Conservation (phyloP, 352 stramenopile genomes). For the Elongisporangium undulatum region DNA sequence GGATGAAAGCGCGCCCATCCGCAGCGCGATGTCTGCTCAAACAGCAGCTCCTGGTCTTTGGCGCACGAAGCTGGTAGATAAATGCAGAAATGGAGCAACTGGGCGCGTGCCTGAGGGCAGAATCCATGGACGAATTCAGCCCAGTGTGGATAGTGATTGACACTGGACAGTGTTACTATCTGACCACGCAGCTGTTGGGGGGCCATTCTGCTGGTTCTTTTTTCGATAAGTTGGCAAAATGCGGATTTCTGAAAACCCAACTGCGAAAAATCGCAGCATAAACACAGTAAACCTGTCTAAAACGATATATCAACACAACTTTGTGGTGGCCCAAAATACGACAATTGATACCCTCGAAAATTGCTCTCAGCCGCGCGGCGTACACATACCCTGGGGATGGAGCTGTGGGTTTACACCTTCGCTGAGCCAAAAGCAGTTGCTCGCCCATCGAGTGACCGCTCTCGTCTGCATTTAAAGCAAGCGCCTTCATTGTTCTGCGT, state of each 20-base stretch:
- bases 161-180: background rate
- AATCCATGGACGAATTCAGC: background rate
- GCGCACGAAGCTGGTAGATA: background rate
- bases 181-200: background rate
- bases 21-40: background rate
- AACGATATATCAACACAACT: background rate
- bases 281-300: background rate
- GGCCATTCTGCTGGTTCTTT: background rate
- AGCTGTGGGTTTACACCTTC: background rate
- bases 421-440: background rate
- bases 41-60: background rate
- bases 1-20: background rate
- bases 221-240: background rate
- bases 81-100: background rate
- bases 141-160: background rate
- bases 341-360: background rate
- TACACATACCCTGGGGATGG: background rate
- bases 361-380: background rate
- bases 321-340: background rate
- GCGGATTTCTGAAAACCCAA: background rate
- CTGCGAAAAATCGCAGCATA: background rate
- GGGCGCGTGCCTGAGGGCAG: background rate
- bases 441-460: background rate
- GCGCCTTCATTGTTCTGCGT: background rate
- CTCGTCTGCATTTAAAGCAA: background rate